Evolutionary conservation across 73 alveolate species (phyloP).

Genomic region (Paramecium primaurelia): DNA sequence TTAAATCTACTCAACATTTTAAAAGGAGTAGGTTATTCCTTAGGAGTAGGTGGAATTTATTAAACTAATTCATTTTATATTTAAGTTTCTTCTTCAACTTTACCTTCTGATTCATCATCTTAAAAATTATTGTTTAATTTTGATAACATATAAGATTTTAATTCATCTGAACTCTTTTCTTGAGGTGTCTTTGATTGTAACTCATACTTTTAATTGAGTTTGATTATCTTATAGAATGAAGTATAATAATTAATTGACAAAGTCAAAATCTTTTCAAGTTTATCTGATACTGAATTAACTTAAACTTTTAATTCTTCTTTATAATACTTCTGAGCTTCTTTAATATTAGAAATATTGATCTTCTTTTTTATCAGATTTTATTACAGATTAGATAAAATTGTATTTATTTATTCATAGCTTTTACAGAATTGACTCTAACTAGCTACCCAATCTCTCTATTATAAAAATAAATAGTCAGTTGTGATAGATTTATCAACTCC

Average conservation of each 20-base stretch:
- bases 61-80: background rate
- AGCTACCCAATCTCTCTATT: background rate
- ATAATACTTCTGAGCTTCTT: background rate
- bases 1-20: background rate
- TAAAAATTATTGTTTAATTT: background rate
- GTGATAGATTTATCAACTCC: constrained; percentile 23
- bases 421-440: background rate
- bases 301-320: background rate
- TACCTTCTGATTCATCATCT: background rate
- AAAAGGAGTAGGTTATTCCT: background rate
- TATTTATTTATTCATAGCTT: background rate
- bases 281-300: background rate
- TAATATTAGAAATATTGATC: background rate
- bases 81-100: background rate
- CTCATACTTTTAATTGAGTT: background rate
- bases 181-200: background rate
- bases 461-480: background rate
- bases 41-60: background rate
- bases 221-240: background rate
- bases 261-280: background rate
- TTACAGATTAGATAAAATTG: background rate
- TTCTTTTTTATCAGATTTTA: background rate
- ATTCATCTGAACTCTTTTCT: background rate
- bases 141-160: background rate
- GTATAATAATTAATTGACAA: background rate